These are phyloP conservation scores for Solanum okadae DNA, from an alignment of 257 asterid genomes.

Conservation along the genomic window DNA sequence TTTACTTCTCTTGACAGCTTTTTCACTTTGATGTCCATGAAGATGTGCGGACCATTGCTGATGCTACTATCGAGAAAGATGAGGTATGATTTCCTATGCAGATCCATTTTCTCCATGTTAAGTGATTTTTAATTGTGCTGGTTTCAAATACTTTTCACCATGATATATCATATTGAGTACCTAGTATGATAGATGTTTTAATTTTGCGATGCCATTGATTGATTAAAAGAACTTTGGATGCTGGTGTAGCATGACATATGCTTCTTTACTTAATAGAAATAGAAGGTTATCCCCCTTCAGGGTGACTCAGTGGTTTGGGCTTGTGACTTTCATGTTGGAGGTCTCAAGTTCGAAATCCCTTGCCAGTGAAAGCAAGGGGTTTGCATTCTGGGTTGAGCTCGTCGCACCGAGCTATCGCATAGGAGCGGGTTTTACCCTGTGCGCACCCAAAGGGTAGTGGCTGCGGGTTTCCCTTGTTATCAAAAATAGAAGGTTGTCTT, in stretches of 20 bases:
- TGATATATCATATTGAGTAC: background rate
- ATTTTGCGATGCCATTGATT: background rate
- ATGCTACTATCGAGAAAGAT: constrained; percentile 94
- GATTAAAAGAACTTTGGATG: background rate
- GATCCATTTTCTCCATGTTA: background rate
- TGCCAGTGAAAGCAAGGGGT: too few species aligned
- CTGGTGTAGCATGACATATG: background rate
- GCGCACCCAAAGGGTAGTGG: too few species aligned
- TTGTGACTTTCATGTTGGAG: too few species aligned
- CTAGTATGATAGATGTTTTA: background rate
- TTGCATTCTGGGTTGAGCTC: too few species aligned
- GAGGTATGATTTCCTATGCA: constrained; percentile 47
- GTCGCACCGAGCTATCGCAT: too few species aligned
- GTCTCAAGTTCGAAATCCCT: too few species aligned
- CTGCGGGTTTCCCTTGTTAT: too few species aligned
- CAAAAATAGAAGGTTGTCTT: background rate
- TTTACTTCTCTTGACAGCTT: constrained; percentile 38
- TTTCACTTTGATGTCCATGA: constrained; percentile 99
- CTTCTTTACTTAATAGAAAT: background rate
- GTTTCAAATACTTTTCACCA: background rate
- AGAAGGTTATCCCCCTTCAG: background rate
- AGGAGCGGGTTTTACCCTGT: too few species aligned
- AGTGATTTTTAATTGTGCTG: background rate
- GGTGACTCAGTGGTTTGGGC: too few species aligned
- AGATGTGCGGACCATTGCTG: constrained; percentile 95